Evolutionary conservation across 257 asterid species (phyloP).

Genomic region (Fraxinus quadrangulata): DNA sequence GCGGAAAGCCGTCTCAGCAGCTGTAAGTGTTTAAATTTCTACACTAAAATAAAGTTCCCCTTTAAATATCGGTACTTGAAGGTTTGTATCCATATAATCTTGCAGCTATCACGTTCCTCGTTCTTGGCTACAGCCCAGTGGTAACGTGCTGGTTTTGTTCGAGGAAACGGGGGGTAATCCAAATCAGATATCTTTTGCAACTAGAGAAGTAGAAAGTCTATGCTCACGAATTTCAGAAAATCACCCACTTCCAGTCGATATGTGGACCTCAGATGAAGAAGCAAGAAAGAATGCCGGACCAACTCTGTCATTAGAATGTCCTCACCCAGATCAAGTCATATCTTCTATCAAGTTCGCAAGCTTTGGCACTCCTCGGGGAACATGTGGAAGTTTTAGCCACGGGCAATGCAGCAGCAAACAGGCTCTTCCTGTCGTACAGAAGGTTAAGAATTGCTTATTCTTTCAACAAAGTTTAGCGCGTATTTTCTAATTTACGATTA

Average conservation of each 20-base stretch:
- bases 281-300: conserved; percentile 42
- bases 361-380: conserved; percentile 84
- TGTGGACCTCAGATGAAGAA: conserved; percentile 58
- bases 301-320: conserved; percentile 59
- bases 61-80: background rate
- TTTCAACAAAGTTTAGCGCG: background rate
- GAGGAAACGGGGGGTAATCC: conserved; percentile 95
- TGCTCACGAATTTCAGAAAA: conserved; percentile 69
- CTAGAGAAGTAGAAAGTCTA: conserved; percentile 53
- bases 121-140: conserved; percentile 70
- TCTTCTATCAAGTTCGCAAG: conserved; percentile 76
- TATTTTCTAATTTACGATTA: background rate
- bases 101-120: conserved; percentile 94
- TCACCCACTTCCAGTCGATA: conserved; percentile 76
- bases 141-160: conserved; percentile 64
- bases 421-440: conserved; percentile 58
- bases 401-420: conserved; percentile 70
- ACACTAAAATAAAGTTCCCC: background rate
- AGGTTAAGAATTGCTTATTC: conserved; percentile 41
- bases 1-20: conserved; percentile 85
- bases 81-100: conserved; percentile 1
- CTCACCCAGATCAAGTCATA: conserved; percentile 62
- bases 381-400: conserved; percentile 84
- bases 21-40: conserved; percentile 48
- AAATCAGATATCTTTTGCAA: conserved; percentile 63